These are phyloP conservation scores for Euphorbia tirucalli DNA, from an alignment of 345 rosid genomes.

Conservation along the genomic window DNA sequence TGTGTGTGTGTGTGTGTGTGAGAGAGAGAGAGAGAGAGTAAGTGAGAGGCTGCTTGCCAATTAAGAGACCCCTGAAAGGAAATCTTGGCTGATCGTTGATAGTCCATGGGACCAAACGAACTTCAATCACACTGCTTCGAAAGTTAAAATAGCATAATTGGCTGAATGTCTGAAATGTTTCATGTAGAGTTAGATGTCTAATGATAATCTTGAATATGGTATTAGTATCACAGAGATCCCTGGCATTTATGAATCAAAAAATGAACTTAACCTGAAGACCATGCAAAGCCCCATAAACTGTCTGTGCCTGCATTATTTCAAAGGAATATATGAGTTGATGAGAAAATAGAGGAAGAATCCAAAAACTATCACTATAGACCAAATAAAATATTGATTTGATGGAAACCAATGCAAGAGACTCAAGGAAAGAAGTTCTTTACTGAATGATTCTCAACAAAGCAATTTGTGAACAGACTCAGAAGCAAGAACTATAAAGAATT, in stretches of 20 bases:
- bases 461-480: background rate
- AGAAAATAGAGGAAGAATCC: slow-evolving; percentile 4
- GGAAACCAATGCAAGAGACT: background rate
- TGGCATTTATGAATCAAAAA: background rate
- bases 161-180: slow-evolving; percentile 64
- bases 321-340: slow-evolving; percentile 14
- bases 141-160: slow-evolving; percentile 59
- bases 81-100: slow-evolving; percentile 66
- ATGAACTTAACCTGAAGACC: slow-evolving; percentile 59
- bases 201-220: slow-evolving; percentile 7
- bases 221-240: slow-evolving; percentile 8
- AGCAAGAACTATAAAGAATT: background rate
- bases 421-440: background rate
- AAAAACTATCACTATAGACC: background rate
- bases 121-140: slow-evolving; percentile 40
- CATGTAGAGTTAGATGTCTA: slow-evolving; percentile 8
- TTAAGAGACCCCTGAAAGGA: slow-evolving; percentile 64
- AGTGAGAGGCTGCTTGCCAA: slow-evolving; percentile 40
- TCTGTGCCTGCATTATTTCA: slow-evolving; percentile 48
- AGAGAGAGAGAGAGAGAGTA: background rate
- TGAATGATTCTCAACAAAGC: background rate
- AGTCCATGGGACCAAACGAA: slow-evolving; percentile 59
- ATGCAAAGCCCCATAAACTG: slow-evolving; percentile 70
- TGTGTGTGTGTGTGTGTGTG: background rate
- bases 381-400: background rate